Evolutionary conservation across 768 basidiomycete genomes (phyloP), one percentile per base, ranked within the genome.

Genomic region (Artomyces pyxidatus): DNA sequence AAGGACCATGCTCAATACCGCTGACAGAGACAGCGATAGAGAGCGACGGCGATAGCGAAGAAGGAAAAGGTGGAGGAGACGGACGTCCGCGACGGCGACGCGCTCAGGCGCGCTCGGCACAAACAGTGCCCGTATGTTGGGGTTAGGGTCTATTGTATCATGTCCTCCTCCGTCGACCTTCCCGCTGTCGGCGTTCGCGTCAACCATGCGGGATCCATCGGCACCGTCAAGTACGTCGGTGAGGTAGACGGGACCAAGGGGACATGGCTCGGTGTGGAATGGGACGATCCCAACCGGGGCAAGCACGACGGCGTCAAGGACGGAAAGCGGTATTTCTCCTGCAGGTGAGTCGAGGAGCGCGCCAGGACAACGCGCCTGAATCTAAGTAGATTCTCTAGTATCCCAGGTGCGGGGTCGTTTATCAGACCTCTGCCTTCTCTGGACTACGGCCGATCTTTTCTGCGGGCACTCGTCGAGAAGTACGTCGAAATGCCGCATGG

Each of bases 201-300:
- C 57, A 65, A 54, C 55, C 63, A 76, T 47, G 66, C 71, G 46
- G 77, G 73, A 17, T 61, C 80, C 58, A 60, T 76, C 38, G 90
- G 85, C 2, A 90, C 88, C 4, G 65, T 95, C 53, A 78, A 67
- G 65, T 93, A 76, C 59, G 65, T 75, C 12, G 91, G 91, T 2
- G 54, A 63, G 1, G 80, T 94, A 17, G 68, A 77, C 16, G 75
- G 75, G 12, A 80, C 87, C 0, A 59, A 66, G 3, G 88, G 87
- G 3, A 57, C 65, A 11, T 98, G 94, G 94, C 73, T 93, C n/a
- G 95, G 95, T n/a, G 77, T 97, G 41, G 95, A 98, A 68, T 98
- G 94, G 89, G 95, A 98, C 61, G 83, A 91, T 59, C 76, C 82
- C 17, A 51, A 63, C 7, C 78, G 92, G 49, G 95, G 95, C 23